phyloP scores from a whole-genome alignment of 2,329 filamentous ascomycete genomes.

The Clarireedia paspali region DNA sequence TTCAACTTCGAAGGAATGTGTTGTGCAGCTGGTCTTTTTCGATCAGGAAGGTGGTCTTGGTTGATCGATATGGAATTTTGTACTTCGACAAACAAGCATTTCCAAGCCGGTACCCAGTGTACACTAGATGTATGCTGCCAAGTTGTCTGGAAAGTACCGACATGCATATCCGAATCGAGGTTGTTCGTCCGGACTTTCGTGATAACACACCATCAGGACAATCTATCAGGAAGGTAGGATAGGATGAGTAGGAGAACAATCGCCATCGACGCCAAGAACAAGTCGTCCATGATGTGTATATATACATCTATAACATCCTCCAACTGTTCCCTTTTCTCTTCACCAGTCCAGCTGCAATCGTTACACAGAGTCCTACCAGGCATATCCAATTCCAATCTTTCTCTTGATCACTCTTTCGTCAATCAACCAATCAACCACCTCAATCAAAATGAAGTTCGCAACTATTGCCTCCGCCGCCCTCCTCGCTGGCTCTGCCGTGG shows the following conservation, averaged over 20 bases:
- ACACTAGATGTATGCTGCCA: not conserved
- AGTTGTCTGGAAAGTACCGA: not conserved
- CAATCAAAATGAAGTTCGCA: slow-evolving; percentile 42
- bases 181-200: not conserved
- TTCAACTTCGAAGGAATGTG: not conserved
- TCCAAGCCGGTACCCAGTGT: not conserved
- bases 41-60: slow-evolving; percentile 6
- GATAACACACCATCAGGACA: not conserved
- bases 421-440: not conserved
- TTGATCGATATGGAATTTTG: not conserved
- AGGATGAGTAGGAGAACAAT: not conserved
- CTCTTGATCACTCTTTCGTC: not conserved
- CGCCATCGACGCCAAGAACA: not conserved
- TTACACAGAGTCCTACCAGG: not conserved
- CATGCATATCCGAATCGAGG: slow-evolving; percentile 1
- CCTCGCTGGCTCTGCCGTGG: slow-evolving; percentile 35
- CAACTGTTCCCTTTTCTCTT: not conserved
- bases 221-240: slow-evolving; percentile 8
- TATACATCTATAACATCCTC: slow-evolving; percentile 1
- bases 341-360: slow-evolving; percentile 7
- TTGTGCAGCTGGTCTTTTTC: not conserved
- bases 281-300: not conserved
- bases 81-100: not conserved
- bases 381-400: not conserved
- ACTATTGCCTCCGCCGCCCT: slow-evolving; percentile 31